Base-by-base conservation (phyloP, 768 basidiomycete genomes). In the Trametes maxima region DNA sequence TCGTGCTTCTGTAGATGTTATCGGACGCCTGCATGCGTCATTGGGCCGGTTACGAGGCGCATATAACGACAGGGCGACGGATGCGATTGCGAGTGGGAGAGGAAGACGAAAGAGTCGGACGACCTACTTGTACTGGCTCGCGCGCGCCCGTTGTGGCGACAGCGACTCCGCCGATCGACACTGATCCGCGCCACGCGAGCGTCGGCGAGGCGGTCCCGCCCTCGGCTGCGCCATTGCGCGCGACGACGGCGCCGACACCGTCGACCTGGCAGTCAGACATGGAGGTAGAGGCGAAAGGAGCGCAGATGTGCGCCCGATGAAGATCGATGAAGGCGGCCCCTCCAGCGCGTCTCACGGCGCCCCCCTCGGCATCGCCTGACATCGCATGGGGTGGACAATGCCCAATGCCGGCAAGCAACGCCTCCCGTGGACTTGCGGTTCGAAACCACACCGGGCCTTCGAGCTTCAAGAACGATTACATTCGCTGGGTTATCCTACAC, bases 231-330 rank as follows among this genome's bases (percentile, higher is more conserved):
- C 22, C 44, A 19, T 39, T 22, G 24, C 24, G 16, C 33, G 19
- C 45, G 22, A 28, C 40, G 40, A 28, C 36, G 44, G 19, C 45
- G 48, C 36, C 24, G 12, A 43, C 44, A 2, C 13, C 12, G 28
- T 11, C 19, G 22, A 21, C 45, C 19, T 19, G 12, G 22, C 24
- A 10, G 59, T 43, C n/a, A 39, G 28, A 60, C 52, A 45, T 62
- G 54, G 54, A 25, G 49, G 60, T 62, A 36, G 14, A 42, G 50
- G 49, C 21, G 40, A 62, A 56, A 49, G 53, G 39, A 28, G 45
- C n/a, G 47, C 35, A 48, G 49, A 62, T 61, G 45, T 56, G 60
- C 60, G 54, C 54, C 48, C 60, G 53, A 40, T 54, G 53, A 19
- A 21, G 16, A 53, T 53, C 59, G 59, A 60, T 53, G 51, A 28